Conservation (phyloP, 441 rosid genomes). For the Geranium incanum region DNA sequence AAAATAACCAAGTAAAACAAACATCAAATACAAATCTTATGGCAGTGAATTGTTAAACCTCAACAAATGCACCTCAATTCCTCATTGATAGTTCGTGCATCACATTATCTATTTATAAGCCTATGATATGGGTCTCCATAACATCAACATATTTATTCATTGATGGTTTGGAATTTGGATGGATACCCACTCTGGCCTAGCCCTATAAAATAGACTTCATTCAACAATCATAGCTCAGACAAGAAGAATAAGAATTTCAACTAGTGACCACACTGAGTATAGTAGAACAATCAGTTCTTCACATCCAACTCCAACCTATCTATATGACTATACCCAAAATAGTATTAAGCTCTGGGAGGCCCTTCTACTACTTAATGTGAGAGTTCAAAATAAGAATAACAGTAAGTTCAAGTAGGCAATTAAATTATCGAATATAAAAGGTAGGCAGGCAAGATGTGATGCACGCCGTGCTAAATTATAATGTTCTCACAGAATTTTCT, state of each 20-base stretch:
- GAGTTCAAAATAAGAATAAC: neutral
- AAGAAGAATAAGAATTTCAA: neutral
- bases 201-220: neutral
- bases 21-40: neutral
- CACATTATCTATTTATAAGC: conserved; percentile 1
- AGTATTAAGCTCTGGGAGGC: neutral
- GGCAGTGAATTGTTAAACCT: conserved; percentile 8
- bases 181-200: neutral
- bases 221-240: neutral
- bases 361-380: neutral
- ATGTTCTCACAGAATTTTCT: neutral
- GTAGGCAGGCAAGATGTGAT: neutral
- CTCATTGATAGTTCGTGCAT: neutral
- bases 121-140: neutral
- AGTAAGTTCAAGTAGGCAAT: neutral
- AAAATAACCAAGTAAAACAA: conserved; percentile 10
- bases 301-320: neutral
- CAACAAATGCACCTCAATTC: neutral
- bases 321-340: neutral
- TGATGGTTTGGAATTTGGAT: conserved; percentile 1
- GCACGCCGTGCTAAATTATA: neutral
- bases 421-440: neutral
- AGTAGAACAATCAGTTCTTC: neutral
- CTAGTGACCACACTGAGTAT: neutral
- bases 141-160: neutral